phyloP scores from a whole-genome alignment of 2,329 filamentous ascomycete genomes.

The Boeremia exigua region DNA sequence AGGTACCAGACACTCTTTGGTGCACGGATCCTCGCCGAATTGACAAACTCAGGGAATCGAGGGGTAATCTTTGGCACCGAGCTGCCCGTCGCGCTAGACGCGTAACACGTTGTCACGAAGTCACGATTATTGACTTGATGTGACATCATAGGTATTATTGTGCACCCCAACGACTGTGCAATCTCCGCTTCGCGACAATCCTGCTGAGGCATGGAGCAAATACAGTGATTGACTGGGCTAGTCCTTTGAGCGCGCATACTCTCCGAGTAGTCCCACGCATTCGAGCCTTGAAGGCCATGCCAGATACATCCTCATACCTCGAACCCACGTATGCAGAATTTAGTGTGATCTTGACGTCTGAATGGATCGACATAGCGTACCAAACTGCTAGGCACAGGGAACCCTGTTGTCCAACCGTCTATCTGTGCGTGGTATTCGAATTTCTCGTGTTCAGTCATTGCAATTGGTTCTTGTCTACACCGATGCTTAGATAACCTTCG shows the following conservation, averaged over 20 bases:
- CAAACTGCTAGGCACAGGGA: slow-evolving; percentile 3
- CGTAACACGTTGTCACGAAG: slow-evolving; percentile 14
- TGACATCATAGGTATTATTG: slow-evolving; percentile 6
- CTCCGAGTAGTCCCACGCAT: background rate
- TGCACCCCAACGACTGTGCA: background rate
- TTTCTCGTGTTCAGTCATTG: background rate
- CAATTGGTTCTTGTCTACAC: background rate
- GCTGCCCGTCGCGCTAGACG: slow-evolving; percentile 4
- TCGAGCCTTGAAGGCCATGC: background rate
- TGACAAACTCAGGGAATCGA: background rate
- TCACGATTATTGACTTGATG: background rate
- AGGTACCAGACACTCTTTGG: background rate
- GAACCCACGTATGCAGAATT: background rate
- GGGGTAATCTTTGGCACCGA: background rate
- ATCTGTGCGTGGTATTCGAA: background rate
- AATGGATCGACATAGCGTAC: background rate
- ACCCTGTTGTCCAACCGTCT: background rate
- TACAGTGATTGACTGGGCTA: background rate
- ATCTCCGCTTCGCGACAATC: background rate
- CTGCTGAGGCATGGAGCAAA: background rate
- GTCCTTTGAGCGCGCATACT: background rate
- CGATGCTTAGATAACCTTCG: background rate
- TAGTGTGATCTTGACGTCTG: slow-evolving; percentile 4
- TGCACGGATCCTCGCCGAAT: background rate
- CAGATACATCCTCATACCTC: too few species aligned